These are phyloP conservation scores for Cucurbita maxima DNA, from an alignment of 306 rosid genomes.

Conservation along the genomic window DNA sequence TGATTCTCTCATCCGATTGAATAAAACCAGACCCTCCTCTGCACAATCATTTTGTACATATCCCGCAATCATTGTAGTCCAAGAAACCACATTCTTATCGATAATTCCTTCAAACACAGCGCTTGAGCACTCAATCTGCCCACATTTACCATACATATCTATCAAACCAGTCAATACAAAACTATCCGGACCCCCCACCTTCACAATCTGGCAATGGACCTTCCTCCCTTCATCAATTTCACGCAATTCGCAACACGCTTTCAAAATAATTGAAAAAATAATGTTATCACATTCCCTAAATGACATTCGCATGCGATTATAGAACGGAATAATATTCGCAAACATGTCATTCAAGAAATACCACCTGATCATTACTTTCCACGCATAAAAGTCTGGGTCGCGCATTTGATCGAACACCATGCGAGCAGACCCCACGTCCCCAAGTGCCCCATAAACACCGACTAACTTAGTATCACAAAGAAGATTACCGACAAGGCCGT, in stretches of 20 bases:
- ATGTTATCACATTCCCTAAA: conserved; percentile 21
- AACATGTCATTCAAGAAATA: conserved; percentile 40
- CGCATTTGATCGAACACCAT: conserved; percentile 41
- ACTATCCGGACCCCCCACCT: conserved; percentile 29
- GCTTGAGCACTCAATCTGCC: background rate
- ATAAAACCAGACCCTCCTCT: conserved; percentile 33
- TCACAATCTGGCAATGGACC: conserved; percentile 43
- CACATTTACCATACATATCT: background rate
- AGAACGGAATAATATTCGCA: conserved; percentile 25
- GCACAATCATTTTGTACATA: conserved; percentile 58
- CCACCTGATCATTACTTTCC: conserved; percentile 59
- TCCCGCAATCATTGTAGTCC: conserved; percentile 69
- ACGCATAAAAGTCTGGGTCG: conserved; percentile 34
- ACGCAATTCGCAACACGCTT: conserved; percentile 37
- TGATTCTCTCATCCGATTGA: conserved; percentile 53
- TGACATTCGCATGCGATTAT: conserved; percentile 20
- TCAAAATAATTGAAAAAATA: conserved; percentile 42
- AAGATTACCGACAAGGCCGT: conserved; percentile 24
- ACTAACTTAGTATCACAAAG: conserved; percentile 32
- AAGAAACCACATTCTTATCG: conserved; percentile 41
- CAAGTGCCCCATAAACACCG: conserved; percentile 45
- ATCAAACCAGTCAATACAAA: background rate
- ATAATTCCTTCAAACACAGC: conserved; percentile 30
- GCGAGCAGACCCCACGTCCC: conserved; percentile 34
- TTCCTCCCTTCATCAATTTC: conserved; percentile 22